Percentiles rank a stretch among this genome's conserved stretches.
phyloP scores from a whole-genome alignment of 2,329 filamentous ascomycete genomes.

The Hortaea sp. region DNA sequence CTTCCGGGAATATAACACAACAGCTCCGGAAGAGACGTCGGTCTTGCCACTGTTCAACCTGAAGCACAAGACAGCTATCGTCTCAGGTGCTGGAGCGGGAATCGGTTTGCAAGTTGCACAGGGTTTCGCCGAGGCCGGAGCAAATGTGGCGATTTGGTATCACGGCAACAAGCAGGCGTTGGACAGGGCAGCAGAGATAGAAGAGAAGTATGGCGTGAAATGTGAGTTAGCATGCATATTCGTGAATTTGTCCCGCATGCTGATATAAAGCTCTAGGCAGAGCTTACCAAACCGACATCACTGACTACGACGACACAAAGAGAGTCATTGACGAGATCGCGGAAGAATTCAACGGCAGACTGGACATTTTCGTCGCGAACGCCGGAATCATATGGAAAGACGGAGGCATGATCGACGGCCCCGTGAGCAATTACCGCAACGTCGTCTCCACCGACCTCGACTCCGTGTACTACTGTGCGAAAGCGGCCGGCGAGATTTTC shows the following conservation, averaged over 20 bases:
- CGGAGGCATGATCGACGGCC: constrained; percentile 56
- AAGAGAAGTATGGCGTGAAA: constrained; percentile 24
- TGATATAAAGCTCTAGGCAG: constrained; percentile 25
- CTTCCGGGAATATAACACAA: constrained; percentile 27
- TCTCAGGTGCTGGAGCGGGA: constrained; percentile 26
- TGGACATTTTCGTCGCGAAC: constrained; percentile 74
- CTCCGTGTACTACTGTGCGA: constrained; percentile 68
- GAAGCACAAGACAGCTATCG: constrained; percentile 26
- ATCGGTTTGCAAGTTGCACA: constrained; percentile 26
- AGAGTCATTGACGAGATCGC: constrained; percentile 33
- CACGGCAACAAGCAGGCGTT: constrained; percentile 27
- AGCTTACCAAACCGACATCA: constrained; percentile 42
- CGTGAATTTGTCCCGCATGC: neutral
- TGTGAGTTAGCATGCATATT: constrained; percentile 12
- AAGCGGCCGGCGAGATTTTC: constrained; percentile 60
- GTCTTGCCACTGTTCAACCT: constrained; percentile 24
- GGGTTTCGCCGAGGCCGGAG: constrained; percentile 30
- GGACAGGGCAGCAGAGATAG: constrained; percentile 22
- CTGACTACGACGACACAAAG: constrained; percentile 32
- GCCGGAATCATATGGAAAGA: constrained; percentile 66
- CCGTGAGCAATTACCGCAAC: constrained; percentile 53
- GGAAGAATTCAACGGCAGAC: constrained; percentile 59
- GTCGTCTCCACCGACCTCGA: constrained; percentile 65
- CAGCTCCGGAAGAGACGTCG: constrained; percentile 17
- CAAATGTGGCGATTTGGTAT: constrained; percentile 38